Evolutionary conservation across 495 filamentous ascomycete species (phyloP).

Genomic region (Annulohypoxylon moriforme): DNA sequence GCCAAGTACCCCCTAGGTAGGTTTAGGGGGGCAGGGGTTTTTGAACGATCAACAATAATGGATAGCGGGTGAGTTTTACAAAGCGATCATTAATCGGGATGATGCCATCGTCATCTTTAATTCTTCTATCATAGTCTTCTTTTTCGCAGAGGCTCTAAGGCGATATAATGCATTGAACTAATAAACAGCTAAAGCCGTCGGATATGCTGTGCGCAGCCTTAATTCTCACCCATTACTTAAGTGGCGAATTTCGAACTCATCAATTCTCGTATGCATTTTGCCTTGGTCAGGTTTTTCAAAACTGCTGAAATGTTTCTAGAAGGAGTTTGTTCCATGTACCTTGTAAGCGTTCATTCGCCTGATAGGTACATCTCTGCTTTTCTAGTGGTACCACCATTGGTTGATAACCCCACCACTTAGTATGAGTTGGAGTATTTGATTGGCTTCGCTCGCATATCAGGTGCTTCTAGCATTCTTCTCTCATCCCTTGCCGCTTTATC

Average conservation of each 20-base stretch:
- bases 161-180: neutral
- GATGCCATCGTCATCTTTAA: slow-evolving; percentile 34
- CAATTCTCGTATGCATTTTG: slow-evolving; percentile 3
- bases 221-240: slow-evolving; percentile 6
- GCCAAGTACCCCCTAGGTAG: neutral
- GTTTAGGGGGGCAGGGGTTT: neutral
- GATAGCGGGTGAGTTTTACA: neutral
- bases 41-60: slow-evolving; percentile 1
- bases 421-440: slow-evolving; percentile 27
- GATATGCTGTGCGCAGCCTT: neutral
- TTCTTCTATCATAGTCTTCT: slow-evolving; percentile 5
- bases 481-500: slow-evolving; percentile 45
- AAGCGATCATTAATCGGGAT: slow-evolving; percentile 15
- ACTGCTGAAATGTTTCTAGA: slow-evolving; percentile 1
- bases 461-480: slow-evolving; percentile 49
- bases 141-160: neutral
- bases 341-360: neutral
- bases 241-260: slow-evolving; percentile 2
- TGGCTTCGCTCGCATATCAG: slow-evolving; percentile 42
- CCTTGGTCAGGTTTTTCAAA: slow-evolving; percentile 1
- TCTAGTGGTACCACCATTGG: slow-evolving; percentile 19
- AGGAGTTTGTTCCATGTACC: slow-evolving; percentile 1
- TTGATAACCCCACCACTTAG: slow-evolving; percentile 31
- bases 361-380: slow-evolving; percentile 9
- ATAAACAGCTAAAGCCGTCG: neutral